Evolutionary conservation across 345 rosid species (phyloP).

Genomic region (Psidium friedrichsthalianum): DNA sequence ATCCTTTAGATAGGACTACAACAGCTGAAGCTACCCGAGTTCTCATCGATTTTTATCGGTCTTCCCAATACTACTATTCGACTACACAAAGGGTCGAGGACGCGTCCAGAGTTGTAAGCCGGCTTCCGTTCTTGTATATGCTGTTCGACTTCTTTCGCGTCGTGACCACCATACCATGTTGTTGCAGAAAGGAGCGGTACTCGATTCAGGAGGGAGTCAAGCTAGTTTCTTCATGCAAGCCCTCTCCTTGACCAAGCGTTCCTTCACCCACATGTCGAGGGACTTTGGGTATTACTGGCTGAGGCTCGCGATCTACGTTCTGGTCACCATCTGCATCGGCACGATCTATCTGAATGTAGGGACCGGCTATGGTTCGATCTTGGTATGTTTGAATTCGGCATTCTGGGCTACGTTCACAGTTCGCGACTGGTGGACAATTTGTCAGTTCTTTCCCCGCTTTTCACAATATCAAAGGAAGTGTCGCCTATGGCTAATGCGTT

Average conservation of each 20-base stretch:
- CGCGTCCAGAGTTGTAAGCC: conserved; percentile 79
- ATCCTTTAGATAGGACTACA: conserved; percentile 78
- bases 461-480: background rate
- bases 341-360: conserved; percentile 84
- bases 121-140: background rate
- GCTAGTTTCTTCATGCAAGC: conserved; percentile 91
- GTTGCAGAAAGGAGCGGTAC: conserved; percentile 80
- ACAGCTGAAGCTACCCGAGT: conserved; percentile 71
- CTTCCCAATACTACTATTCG: conserved; percentile 49
- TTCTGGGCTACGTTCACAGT: background rate
- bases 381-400: conserved; percentile 33
- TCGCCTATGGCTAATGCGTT: background rate
- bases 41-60: conserved; percentile 51
- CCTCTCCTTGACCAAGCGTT: conserved; percentile 70
- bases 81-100: conserved; percentile 68
- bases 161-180: background rate
- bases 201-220: conserved; percentile 88
- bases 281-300: conserved; percentile 99
- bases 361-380: conserved; percentile 67
- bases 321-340: conserved; percentile 84
- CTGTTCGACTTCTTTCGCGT: background rate
- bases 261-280: conserved; percentile 87
- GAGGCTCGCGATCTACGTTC: conserved; percentile 67
- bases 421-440: background rate
- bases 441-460: background rate